Conservation (phyloP, 306 rosid genomes). For the Quercus robur region DNA sequence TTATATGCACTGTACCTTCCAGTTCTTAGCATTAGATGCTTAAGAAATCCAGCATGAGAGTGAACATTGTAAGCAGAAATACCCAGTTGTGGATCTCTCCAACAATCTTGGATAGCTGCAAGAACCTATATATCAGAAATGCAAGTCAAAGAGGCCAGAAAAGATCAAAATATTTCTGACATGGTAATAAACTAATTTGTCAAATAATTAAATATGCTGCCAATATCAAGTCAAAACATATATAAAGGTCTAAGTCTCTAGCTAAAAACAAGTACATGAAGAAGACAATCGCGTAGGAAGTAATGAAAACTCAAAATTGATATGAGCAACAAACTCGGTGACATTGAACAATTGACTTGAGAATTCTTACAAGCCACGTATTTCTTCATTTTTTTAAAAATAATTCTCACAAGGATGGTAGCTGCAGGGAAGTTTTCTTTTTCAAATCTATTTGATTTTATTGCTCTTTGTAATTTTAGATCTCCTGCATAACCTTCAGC, state of each 20-base stretch:
- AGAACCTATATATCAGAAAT: slow-evolving; percentile 59
- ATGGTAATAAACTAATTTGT: not conserved
- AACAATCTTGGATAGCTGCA: slow-evolving; percentile 77
- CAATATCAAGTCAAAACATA: not conserved
- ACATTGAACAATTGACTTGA: not conserved
- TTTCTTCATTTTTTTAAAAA: too few relatives aligned
- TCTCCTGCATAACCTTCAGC: too few relatives aligned
- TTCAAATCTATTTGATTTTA: too few relatives aligned
- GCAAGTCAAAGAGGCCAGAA: slow-evolving; percentile 21
- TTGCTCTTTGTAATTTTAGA: too few relatives aligned
- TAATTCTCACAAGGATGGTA: too few relatives aligned
- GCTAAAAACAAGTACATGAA: not conserved
- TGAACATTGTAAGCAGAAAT: slow-evolving; percentile 74
- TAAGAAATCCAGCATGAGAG: slow-evolving; percentile 81
- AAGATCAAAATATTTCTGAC: not conserved
- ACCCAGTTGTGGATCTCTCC: slow-evolving; percentile 80
- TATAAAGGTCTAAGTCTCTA: not conserved
- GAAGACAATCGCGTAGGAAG: not conserved
- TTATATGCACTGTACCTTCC: slow-evolving; percentile 69
- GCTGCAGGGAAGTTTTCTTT: too few relatives aligned
- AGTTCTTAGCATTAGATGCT: slow-evolving; percentile 91
- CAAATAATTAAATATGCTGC: not conserved
- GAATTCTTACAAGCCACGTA: not conserved
- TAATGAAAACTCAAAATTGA: not conserved
- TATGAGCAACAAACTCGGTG: not conserved